These are phyloP conservation scores for Debaryomyces udenii DNA, from an alignment of 1,139 yeast genomes.

Conservation along the genomic window DNA sequence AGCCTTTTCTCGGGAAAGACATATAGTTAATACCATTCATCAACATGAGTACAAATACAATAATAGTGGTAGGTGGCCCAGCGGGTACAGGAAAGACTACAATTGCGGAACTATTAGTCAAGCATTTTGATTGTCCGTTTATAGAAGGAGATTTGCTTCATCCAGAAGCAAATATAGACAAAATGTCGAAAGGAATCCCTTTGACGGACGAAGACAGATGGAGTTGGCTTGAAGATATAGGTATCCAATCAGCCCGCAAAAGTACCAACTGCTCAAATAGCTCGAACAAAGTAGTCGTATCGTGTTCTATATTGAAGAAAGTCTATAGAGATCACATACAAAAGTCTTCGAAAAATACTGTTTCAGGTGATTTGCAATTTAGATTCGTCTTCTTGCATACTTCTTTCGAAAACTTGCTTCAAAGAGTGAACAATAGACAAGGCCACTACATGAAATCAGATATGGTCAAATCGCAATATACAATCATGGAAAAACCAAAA, in stretches of 20 bases:
- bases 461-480: conserved; percentile 81
- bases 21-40: no score
- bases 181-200: conserved; percentile 82
- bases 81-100: conserved; percentile 95
- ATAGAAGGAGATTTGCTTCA: conserved; percentile 88
- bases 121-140: conserved; percentile 51
- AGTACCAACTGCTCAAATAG: conserved; percentile 33
- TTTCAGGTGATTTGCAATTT: conserved; percentile 43
- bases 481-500: conserved; percentile 70
- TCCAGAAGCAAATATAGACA: conserved; percentile 70
- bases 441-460: conserved; percentile 85
- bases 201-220: conserved; percentile 87
- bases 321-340: conserved; percentile 65
- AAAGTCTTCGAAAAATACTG: conserved; percentile 23
- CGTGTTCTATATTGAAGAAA: conserved; percentile 84
- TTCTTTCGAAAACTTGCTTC: conserved; percentile 57
- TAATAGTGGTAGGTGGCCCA: conserved; percentile 75
- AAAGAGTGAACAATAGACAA: conserved; percentile 61
- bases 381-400: conserved; percentile 71
- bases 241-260: conserved; percentile 40
- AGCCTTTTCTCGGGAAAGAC: no score
- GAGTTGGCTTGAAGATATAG: conserved; percentile 75
- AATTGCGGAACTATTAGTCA: conserved; percentile 58
- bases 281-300: conserved; percentile 51
- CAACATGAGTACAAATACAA: conserved; percentile 18